A percentile compares a stretch with the other conserved stretches of the same genome.
Conservation (phyloP, 148 eudicot species). For the Rhododendron ferrugineum region DNA sequence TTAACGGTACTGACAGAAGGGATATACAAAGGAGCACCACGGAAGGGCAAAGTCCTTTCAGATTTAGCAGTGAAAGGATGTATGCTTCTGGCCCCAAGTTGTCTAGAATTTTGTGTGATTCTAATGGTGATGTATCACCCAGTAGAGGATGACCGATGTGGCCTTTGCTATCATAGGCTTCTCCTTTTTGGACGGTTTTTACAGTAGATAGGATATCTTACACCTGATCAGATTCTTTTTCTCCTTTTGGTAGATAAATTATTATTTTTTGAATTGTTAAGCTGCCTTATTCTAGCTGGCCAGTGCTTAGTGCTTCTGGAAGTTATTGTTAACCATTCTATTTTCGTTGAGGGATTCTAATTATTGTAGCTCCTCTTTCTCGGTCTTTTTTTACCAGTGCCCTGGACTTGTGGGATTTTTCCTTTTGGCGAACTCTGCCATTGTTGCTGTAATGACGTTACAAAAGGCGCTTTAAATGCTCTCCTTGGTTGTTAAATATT, state of each 20-base stretch:
- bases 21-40: constrained; percentile 24
- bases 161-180: neutral
- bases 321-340: neutral
- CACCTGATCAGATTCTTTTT: neutral
- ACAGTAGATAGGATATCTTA: constrained; percentile 10
- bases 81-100: constrained; percentile 21
- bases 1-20: constrained; percentile 30
- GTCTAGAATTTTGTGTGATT: constrained; percentile 19
- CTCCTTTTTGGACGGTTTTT: neutral
- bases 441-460: neutral
- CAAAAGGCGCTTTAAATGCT: neutral
- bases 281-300: constrained; percentile 7
- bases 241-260: neutral
- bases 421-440: neutral
- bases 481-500: neutral
- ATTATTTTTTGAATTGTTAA: constrained; percentile 1
- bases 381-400: neutral
- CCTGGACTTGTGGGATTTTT: neutral
- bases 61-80: constrained; percentile 28
- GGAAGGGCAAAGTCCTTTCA: constrained; percentile 29
- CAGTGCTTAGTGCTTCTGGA: neutral
- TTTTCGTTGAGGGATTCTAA: neutral
- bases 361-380: neutral
- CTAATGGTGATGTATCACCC: constrained; percentile 23
- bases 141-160: constrained; percentile 13